These are phyloP conservation scores for Pleurostoma richardsiae DNA, from an alignment of 2,329 filamentous ascomycete genomes.

Conservation along the genomic window DNA sequence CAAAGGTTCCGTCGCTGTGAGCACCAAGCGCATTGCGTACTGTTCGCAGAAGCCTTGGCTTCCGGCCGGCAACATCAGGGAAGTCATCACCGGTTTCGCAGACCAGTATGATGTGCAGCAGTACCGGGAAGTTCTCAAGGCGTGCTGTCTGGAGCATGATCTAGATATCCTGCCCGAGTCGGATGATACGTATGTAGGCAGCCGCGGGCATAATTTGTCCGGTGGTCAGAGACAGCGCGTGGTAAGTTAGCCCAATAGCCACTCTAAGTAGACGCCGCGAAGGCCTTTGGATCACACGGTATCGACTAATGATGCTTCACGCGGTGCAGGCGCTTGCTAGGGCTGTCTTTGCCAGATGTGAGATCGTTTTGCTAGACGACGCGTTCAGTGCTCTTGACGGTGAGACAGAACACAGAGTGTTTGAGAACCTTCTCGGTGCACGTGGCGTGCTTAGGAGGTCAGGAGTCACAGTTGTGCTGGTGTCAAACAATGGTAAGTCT, in stretches of 20 bases:
- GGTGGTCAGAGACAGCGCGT: conserved; percentile 23
- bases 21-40: conserved; percentile 9
- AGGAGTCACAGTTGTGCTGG: conserved; percentile 23
- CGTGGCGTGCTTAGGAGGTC: conserved; percentile 21
- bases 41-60: conserved; percentile 37
- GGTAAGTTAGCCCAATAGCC: conserved; percentile 5
- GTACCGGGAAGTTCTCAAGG: conserved; percentile 18
- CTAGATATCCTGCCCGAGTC: conserved; percentile 14
- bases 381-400: conserved; percentile 28
- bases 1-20: neutral
- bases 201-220: conserved; percentile 18
- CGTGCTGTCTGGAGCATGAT: conserved; percentile 20
- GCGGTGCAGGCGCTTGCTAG: conserved; percentile 24
- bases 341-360: conserved; percentile 21
- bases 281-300: no score
- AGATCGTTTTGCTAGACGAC: conserved; percentile 27
- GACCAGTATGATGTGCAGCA: conserved; percentile 16
- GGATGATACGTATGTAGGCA: conserved; percentile 18
- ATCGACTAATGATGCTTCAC: no score
- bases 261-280: no score
- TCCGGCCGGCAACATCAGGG: conserved; percentile 29
- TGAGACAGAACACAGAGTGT: conserved; percentile 21
- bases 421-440: conserved; percentile 21
- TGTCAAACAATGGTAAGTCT: conserved; percentile 21
- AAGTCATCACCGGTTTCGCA: conserved; percentile 29